phyloP scores from a whole-genome alignment of 163 green algal species.

The Scenedesmus sp. region DNA sequence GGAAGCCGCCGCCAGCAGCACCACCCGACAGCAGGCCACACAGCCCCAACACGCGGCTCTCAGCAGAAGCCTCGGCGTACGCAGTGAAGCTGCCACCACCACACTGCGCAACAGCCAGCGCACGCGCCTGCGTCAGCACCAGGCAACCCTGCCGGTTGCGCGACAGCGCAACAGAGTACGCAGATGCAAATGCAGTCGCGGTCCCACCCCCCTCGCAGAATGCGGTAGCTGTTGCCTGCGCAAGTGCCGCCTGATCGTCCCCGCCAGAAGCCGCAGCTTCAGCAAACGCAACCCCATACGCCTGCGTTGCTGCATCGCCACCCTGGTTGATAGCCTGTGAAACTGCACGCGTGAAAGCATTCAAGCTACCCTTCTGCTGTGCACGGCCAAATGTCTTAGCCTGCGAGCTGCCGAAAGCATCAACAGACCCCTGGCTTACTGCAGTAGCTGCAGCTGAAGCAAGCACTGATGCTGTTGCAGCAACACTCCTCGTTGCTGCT shows the following conservation, averaged over 20 bases:
- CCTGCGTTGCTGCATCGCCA: background rate
- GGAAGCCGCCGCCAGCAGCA: background rate
- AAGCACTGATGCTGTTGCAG: conserved; percentile 24
- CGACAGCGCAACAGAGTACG: conserved; percentile 22
- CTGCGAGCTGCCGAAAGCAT: conserved; percentile 2
- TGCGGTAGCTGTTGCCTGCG: conserved; percentile 42
- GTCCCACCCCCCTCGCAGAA: conserved; percentile 37
- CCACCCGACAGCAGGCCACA: conserved; percentile 20
- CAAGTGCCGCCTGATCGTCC: conserved; percentile 35
- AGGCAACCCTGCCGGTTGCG: conserved; percentile 41
- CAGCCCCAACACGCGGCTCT: conserved; percentile 23
- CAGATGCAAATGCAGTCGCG: conserved; percentile 28
- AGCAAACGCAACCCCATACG: conserved; percentile 44
- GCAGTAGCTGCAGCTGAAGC: conserved; percentile 13
- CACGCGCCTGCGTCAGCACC: conserved; percentile 44
- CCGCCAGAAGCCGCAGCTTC: background rate
- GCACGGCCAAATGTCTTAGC: background rate
- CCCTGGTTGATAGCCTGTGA: conserved; percentile 24
- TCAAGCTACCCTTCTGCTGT: background rate
- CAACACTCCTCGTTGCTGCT: background rate
- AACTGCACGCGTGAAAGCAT: background rate
- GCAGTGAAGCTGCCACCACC: conserved; percentile 29
- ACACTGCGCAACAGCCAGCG: conserved; percentile 37
- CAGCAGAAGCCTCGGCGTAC: conserved; percentile 22
- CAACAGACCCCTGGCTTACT: background rate